A percentile compares a stretch with the other conserved stretches of the same genome.
These are phyloP conservation scores for Leishmania aethiopica DNA, from an alignment of 208 protist species.

Conservation along the genomic window DNA sequence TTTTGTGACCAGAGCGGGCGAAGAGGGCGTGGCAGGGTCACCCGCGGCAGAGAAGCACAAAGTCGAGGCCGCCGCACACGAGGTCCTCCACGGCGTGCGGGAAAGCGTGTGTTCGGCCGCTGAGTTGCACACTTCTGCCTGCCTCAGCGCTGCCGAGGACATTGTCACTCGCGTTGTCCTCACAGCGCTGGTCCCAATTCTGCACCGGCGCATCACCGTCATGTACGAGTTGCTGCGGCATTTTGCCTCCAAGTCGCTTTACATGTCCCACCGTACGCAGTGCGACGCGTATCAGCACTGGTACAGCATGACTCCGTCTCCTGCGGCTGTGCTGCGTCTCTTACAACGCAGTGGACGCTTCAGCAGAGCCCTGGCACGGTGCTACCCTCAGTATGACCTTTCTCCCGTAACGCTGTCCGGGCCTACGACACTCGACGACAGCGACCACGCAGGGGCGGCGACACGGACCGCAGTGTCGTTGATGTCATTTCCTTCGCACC, in stretches of 20 bases:
- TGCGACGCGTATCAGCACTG: constrained; percentile 55
- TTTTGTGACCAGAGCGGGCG: background rate
- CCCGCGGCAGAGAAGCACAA: background rate
- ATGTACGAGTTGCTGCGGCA: constrained; percentile 81
- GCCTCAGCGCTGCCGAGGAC: constrained; percentile 26
- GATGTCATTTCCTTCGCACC: background rate
- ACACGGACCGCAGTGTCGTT: too few relatives aligned
- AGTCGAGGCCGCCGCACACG: background rate
- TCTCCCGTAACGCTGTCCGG: background rate
- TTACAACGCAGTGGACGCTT: constrained; percentile 54
- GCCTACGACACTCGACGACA: background rate
- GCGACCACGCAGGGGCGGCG: background rate
- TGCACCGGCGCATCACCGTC: constrained; percentile 62
- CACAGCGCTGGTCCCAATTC: constrained; percentile 46
- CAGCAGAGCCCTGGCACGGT: constrained; percentile 32
- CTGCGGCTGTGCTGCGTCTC: constrained; percentile 57
- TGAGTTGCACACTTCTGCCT: constrained; percentile 15
- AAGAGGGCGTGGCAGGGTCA: background rate
- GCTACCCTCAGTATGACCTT: constrained; percentile 30
- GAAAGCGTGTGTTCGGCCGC: constrained; percentile 19
- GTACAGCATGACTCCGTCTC: constrained; percentile 58
- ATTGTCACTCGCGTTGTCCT: constrained; percentile 44
- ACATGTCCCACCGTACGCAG: constrained; percentile 41
- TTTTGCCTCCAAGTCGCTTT: constrained; percentile 48
- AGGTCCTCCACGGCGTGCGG: background rate